Conservation (phyloP, 108 stramenopile genomes). For the Skeletonema marinoi region DNA sequence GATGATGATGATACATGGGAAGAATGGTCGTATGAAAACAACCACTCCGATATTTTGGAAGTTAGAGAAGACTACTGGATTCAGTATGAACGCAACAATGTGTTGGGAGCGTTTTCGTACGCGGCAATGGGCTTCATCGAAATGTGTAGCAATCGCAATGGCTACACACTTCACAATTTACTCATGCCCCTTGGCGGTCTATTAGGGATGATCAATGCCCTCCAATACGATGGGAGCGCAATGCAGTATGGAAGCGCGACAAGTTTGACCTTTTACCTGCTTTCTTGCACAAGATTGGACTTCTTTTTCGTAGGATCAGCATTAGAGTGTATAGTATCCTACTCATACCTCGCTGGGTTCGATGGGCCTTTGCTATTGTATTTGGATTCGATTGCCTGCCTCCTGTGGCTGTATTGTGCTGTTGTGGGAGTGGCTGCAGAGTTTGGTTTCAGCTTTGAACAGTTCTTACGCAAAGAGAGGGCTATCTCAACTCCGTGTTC, state of each 20-base stretch:
- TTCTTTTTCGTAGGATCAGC: not conserved
- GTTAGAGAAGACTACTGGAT: not conserved
- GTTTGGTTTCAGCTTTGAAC: not conserved
- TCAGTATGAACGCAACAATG: not conserved
- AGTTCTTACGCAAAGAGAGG: too few relatives aligned
- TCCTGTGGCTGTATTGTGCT: not conserved
- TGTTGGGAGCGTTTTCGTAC: not conserved
- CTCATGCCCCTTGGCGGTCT: not conserved
- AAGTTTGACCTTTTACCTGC: not conserved
- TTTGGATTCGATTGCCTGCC: not conserved
- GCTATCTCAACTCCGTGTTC: too few relatives aligned
- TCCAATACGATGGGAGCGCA: not conserved
- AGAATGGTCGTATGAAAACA: not conserved
- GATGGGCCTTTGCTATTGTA: not conserved
- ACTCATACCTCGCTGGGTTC: not conserved
- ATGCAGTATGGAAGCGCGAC: not conserved
- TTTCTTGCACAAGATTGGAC: not conserved
- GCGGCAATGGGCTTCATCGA: not conserved
- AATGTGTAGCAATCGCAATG: not conserved
- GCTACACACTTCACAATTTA: not conserved
- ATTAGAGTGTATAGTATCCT: not conserved
- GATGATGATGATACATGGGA: not conserved
- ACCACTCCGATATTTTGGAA: not conserved
- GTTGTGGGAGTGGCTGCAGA: not conserved
- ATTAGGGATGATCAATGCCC: not conserved